phyloP scores from a whole-genome alignment of 352 stramenopile species.

The Bremia lactucae region DNA sequence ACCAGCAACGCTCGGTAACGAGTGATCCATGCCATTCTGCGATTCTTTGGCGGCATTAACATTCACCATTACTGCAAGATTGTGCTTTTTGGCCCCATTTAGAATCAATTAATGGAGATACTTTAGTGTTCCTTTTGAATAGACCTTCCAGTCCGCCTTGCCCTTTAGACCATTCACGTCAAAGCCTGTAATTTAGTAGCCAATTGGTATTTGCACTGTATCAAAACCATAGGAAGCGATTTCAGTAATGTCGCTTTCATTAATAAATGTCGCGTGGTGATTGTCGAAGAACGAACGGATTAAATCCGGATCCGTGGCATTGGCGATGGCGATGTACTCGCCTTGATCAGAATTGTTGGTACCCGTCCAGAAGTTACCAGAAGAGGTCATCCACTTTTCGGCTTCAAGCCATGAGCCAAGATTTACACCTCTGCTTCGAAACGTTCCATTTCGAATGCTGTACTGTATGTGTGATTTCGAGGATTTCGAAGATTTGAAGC shows the following conservation, averaged over 20 bases:
- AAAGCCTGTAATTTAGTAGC: conserved; percentile 73
- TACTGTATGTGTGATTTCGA: conserved; percentile 63
- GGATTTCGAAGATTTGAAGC: too few relatives aligned
- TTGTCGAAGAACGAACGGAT: conserved; percentile 31
- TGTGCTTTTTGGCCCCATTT: conserved; percentile 30
- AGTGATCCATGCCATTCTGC: conserved; percentile 73
- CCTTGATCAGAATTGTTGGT: conserved; percentile 22
- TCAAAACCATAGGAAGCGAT: conserved; percentile 56
- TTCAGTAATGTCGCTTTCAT: conserved; percentile 43
- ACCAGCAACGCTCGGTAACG: conserved; percentile 29
- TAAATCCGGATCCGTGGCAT: conserved; percentile 19
- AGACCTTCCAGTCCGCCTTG: conserved; percentile 30
- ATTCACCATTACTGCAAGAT: conserved; percentile 53
- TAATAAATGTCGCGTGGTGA: conserved; percentile 64
- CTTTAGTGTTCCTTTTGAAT: conserved; percentile 24
- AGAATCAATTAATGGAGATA: conserved; percentile 40
- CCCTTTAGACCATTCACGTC: conserved; percentile 36
- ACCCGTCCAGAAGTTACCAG: conserved; percentile 41
- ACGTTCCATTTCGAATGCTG: conserved; percentile 40
- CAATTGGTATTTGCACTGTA: conserved; percentile 64
- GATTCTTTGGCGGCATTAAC: conserved; percentile 66
- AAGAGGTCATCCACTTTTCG: conserved; percentile 68
- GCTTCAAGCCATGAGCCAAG: conserved; percentile 62
- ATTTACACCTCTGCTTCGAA: conserved; percentile 49
- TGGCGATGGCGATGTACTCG: conserved; percentile 56